Conservation (phyloP, 192 early-diverging fungal genomes). For the Phycomyces blakesleeanus region DNA sequence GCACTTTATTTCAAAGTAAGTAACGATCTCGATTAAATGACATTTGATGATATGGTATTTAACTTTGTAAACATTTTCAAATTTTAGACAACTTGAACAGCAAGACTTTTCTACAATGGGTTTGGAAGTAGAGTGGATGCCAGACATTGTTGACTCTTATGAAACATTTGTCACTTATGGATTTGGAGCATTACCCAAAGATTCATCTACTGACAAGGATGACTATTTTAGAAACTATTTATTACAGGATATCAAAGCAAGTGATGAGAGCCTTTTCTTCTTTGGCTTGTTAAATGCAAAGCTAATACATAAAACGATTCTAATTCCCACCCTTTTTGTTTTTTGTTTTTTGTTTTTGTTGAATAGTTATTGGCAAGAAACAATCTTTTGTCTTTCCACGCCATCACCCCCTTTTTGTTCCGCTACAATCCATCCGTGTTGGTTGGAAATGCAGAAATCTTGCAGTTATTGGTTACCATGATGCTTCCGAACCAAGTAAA, state of each 20-base stretch:
- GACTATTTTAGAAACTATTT: constrained; percentile 9
- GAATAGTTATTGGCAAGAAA: constrained; percentile 20
- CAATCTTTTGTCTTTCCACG: constrained; percentile 11
- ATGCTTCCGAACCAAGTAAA: constrained; percentile 22
- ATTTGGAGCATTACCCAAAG: background rate
- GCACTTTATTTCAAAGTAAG: constrained; percentile 28
- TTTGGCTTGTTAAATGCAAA: background rate
- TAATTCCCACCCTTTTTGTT: background rate
- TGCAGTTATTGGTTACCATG: constrained; percentile 14
- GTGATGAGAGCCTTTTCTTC: too few relatives aligned
- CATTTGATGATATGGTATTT: background rate
- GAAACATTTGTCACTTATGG: constrained; percentile 10
- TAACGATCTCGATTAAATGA: background rate
- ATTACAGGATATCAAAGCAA: constrained; percentile 11
- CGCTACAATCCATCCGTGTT: constrained; percentile 4
- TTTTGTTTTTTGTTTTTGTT: too few relatives aligned
- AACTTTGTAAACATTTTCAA: background rate
- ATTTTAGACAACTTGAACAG: background rate
- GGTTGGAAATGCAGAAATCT: background rate
- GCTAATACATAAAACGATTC: too few relatives aligned
- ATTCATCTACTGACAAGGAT: background rate
- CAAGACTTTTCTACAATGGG: background rate
- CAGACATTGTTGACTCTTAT: background rate
- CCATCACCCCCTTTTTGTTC: constrained; percentile 5
- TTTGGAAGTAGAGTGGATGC: constrained; percentile 1